Base-by-base conservation (phyloP, 2,329 filamentous ascomycete species). In the Cladobotryum mycophilum region DNA sequence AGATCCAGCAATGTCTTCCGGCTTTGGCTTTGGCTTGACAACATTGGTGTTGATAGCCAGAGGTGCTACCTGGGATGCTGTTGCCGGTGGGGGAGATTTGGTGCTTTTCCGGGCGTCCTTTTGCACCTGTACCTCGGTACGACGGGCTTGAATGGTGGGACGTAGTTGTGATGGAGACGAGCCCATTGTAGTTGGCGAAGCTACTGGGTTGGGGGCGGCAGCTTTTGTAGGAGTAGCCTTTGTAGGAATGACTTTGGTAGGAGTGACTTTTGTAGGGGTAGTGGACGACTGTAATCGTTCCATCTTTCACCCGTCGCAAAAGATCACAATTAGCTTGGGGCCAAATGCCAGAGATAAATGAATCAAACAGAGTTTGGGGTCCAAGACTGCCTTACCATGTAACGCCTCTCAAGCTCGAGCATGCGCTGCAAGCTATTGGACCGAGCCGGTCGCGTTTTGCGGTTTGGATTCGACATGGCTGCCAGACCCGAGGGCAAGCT, bases 351-450 rank as follows among this genome's bases (percentile, higher is more conserved):
- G 25, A 25, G 48, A 17, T 25, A 45, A 18, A 48, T 30, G 25
- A 30, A 30, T 7, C 25, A 38, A 38, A 42, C 14, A 49, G 17
- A 15, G 38, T 43, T n/a, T 33, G 33, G 43, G 33, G 34, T 4
- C 14, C 13, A 38, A 5, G n/a, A 14, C n/a, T 20, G 20, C 61
- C 71, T 69, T 70, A 82, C 80, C 76, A 79, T 80, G 64, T 70
- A 74, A 61, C 71, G 72, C 61, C 76, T 79, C 61, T 83, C 80
- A 47, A 82, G 65, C 58, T 82, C 78, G 45, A 82, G 70, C 79
- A 83, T 82, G 53, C 70, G 73, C 62, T 80, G 72, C 56, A 82
- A 74, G 63, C 74, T 80, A 60, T 73, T 73, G 55, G 70, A 69
- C 58, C 69, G 68, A 47, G 51, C 54, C 8, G 56, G 54, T 12